Percentiles rank a stretch among this genome's conserved stretches.
phyloP scores from a whole-genome alignment of 2,329 filamentous ascomycete genomes.

The Colletotrichum musae region DNA sequence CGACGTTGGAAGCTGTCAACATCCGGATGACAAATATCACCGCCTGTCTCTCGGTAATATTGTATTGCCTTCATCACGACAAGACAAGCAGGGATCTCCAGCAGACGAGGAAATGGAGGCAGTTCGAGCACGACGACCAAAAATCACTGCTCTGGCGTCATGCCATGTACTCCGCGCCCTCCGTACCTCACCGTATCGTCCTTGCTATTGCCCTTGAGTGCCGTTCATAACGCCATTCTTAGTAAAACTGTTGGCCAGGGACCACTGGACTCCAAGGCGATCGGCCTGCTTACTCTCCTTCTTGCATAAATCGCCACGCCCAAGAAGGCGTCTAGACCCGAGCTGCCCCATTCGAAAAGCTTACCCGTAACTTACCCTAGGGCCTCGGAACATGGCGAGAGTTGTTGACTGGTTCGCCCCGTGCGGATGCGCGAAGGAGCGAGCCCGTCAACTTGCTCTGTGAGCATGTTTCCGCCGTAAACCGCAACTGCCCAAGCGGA shows the following conservation, averaged over 20 bases:
- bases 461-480: neutral
- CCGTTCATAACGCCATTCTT: neutral
- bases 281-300: slow-evolving; percentile 20
- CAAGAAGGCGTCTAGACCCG: slow-evolving; percentile 26
- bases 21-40: slow-evolving; percentile 31
- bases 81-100: slow-evolving; percentile 1
- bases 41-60: neutral
- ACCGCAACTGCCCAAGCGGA: slow-evolving; percentile 1
- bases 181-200: neutral
- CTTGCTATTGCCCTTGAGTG: neutral
- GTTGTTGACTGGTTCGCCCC: slow-evolving; percentile 10
- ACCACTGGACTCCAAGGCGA: slow-evolving; percentile 2
- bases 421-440: slow-evolving; percentile 12
- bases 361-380: slow-evolving; percentile 24
- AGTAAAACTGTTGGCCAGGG: slow-evolving; percentile 18
- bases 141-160: neutral
- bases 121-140: neutral
- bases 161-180: slow-evolving; percentile 11
- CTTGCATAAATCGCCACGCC: slow-evolving; percentile 35
- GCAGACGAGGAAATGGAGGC: neutral
- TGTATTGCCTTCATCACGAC: slow-evolving; percentile 6
- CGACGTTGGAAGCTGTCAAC: slow-evolving; percentile 17
- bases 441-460: neutral
- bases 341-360: slow-evolving; percentile 37
- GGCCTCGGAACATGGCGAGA: slow-evolving; percentile 6